Base-by-base conservation (phyloP, 257 asterid genomes). In the Echium plantagineum region DNA sequence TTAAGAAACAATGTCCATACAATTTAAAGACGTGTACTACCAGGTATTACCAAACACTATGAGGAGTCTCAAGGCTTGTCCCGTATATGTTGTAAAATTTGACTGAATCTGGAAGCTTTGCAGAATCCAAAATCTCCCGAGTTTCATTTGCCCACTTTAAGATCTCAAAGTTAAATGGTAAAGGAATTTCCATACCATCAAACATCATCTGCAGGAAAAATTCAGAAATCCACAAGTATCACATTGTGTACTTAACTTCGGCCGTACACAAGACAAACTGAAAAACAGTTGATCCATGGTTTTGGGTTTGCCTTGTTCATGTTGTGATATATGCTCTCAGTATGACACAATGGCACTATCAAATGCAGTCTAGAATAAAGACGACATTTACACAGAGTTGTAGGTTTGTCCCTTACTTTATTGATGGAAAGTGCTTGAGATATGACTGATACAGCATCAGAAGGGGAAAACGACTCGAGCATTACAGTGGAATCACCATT, bases 71-170 rank as follows among this genome's bases (percentile, higher is more conserved):
- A 63, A 70, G 51, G 67, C 69, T 75, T 57, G 95, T 88, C 75
- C 95, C 98, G 21, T 91, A 91, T 52, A 91, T 85, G 70, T 91
- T 91, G 83, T 85, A 91, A 78, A 91, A 91, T 70, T 82, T 88
- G 57, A 88, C 76, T 38, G 72, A 71, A 32, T 63, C 24, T 16
- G 98, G 98, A 65, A 88, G 69, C 81, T 75, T 71, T 18, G 95
- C 94, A 26, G 77, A 58, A 76, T 79, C 63, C 78, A 87, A 66
- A 65, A 91, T 68, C 69, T 79, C 72, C 71, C 77, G 82, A 2
- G 98, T 91, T 77, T 76, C 85, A 52, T 82, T 82, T 51, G 98
- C 87, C 98, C 96, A 91, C 60, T 79, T 74, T 54, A 91, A 63
- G 54, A 88, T 84, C 61, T 91, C 96, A 65, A 67, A 9, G 68